Evolutionary conservation across 2,329 filamentous ascomycete species (phyloP), one percentile per base, ranked within the genome.

Genomic region (Lachnellula suecica): DNA sequence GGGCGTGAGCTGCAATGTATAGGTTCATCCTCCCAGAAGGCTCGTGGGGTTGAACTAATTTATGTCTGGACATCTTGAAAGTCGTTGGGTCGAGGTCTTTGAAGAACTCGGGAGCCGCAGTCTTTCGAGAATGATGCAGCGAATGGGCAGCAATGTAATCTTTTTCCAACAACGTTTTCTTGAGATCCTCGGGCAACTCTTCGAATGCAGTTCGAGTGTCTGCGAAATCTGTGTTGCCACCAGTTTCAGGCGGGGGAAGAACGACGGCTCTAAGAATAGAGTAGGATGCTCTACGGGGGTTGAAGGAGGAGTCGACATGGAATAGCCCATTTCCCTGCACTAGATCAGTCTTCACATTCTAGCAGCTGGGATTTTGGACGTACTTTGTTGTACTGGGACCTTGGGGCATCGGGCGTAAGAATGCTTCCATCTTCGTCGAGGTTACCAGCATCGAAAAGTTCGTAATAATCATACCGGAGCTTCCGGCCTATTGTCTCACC

Each of bases 371-470:
- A 0, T 75, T 76, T 17, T 80, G 67, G 29, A 35, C 35, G 20
- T 31, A 56, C 58, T 44, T 55, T 61, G 29, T 61, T 62, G 40
- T 58, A 59, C 20, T 61, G 55, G 4, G 53, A 51, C 20, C 60
- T 45, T 8, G 53, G 49, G 47, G 45, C 47, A 27, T 59, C 57
- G n/a, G 53, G 24, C 29, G 51, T 44, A 23, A 58, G 43, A 9
- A 61, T 1, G 58, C 62, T 3, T 61, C 74, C 75, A 38, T 79
- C 72, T 2, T 71, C 70, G 44, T 79, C 73, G 11, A 82, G 67
- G 63, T 84, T 84, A 47, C 77, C 72, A 0, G 79, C 79, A 57
- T 84, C 81, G 62, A 83, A 83, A 1, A 84, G 71, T 62, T 83
- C 76, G 38, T 72, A 68, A 54, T 76, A 59, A 2, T 66, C 59